phyloP scores from a whole-genome alignment of 352 stramenopile genomes.

The Phytophthora vignae region DNA sequence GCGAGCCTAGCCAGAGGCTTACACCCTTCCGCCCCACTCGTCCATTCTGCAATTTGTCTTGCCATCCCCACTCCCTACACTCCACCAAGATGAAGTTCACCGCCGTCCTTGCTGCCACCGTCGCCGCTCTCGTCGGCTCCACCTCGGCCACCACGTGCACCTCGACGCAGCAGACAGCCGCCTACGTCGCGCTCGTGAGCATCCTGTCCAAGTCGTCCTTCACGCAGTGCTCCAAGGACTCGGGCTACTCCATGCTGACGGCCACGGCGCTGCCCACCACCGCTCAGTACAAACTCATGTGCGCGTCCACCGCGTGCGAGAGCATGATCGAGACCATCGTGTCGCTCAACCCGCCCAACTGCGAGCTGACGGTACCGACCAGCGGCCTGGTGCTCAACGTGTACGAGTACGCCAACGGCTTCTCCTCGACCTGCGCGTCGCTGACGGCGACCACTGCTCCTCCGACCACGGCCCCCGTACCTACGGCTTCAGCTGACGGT shows the following conservation, averaged over 20 bases:
- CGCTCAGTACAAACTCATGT: constrained; percentile 36
- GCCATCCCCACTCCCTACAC: not conserved
- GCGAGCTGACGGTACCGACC: constrained; percentile 31
- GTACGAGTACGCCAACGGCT: constrained; percentile 32
- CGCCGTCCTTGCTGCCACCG: constrained; percentile 14
- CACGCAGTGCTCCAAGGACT: constrained; percentile 23
- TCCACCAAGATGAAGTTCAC: constrained; percentile 26
- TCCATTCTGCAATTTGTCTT: constrained; percentile 27
- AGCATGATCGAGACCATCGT: constrained; percentile 26
- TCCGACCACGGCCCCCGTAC: not conserved
- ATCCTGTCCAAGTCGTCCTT: constrained; percentile 23
- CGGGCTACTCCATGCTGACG: constrained; percentile 38
- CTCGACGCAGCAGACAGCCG: constrained; percentile 21
- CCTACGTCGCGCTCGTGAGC: constrained; percentile 22
- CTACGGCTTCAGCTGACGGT: not conserved
- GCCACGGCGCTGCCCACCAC: constrained; percentile 29
- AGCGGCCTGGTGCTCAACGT: constrained; percentile 35
- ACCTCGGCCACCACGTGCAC: constrained; percentile 16
- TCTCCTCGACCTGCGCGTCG: constrained; percentile 17
- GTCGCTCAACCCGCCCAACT: constrained; percentile 30
- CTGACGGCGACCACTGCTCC: constrained; percentile 10
- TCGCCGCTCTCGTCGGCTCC: constrained; percentile 14
- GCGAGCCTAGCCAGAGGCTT: not conserved
- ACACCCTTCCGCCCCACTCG: not conserved
- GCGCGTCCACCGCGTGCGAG: constrained; percentile 30